Conservation (phyloP, 352 stramenopile genomes). For the Bremia lactucae region DNA sequence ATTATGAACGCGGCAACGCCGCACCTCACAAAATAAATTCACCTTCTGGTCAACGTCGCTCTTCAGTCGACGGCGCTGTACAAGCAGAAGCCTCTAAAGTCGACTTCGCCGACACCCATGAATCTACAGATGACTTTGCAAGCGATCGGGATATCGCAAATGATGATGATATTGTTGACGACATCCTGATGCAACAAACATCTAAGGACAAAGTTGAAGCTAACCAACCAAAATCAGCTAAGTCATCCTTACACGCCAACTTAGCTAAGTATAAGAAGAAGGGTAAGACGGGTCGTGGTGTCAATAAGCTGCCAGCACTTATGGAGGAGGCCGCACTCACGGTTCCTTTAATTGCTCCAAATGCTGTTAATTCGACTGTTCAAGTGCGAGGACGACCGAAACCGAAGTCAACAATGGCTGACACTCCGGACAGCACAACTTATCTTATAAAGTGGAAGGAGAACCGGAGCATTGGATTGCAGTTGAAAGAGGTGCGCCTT, state of each 20-base stretch:
- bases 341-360: slow-evolving; percentile 65
- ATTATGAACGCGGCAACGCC: slow-evolving; percentile 1
- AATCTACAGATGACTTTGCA: slow-evolving; percentile 28
- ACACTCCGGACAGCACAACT: slow-evolving; percentile 73
- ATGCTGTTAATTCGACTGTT: slow-evolving; percentile 75
- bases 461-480: slow-evolving; percentile 72
- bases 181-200: slow-evolving; percentile 38
- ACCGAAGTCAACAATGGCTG: slow-evolving; percentile 61
- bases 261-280: slow-evolving; percentile 72
- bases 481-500: slow-evolving; percentile 73
- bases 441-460: slow-evolving; percentile 87
- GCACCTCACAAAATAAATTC: slow-evolving; percentile 5
- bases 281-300: slow-evolving; percentile 46
- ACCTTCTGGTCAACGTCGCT: not conserved
- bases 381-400: slow-evolving; percentile 73
- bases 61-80: slow-evolving; percentile 3
- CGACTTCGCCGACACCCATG: slow-evolving; percentile 20
- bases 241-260: slow-evolving; percentile 41
- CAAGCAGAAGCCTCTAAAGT: slow-evolving; percentile 9
- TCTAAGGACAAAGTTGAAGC: slow-evolving; percentile 25
- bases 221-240: slow-evolving; percentile 23
- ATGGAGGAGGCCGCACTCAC: slow-evolving; percentile 51
- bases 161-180: slow-evolving; percentile 47
- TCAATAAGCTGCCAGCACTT: slow-evolving; percentile 56
- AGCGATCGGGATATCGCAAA: slow-evolving; percentile 36